Conservation (phyloP, 179 eudicot genomes). For the Drosera spatulata region DNA sequence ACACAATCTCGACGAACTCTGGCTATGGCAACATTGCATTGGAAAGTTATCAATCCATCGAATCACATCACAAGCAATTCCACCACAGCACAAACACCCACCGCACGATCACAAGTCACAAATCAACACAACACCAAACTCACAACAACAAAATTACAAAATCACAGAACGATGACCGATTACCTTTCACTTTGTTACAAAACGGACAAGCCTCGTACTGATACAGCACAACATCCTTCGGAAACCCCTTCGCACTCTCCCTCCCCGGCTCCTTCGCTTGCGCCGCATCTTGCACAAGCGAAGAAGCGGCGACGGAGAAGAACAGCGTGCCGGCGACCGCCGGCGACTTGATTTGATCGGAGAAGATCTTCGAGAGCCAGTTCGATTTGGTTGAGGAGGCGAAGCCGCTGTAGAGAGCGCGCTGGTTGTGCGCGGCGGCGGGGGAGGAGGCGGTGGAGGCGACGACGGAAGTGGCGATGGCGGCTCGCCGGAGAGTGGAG, state of each 20-base stretch:
- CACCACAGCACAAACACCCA: too few relatives aligned
- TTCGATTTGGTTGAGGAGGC: constrained; percentile 1
- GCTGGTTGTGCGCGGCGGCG: constrained; percentile 5
- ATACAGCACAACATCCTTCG: constrained; percentile 68
- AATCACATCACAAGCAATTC: too few relatives aligned
- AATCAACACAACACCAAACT: too few relatives aligned
- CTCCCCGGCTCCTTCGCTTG: constrained; percentile 46
- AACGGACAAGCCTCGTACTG: constrained; percentile 97
- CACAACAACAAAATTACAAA: not conserved
- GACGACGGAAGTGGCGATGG: constrained; percentile 10
- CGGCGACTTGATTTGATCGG: constrained; percentile 7
- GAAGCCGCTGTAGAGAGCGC: constrained; percentile 5
- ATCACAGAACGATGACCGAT: too few relatives aligned
- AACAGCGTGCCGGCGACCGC: constrained; percentile 17
- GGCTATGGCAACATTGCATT: too few relatives aligned
- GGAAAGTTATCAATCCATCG: too few relatives aligned
- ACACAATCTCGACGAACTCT: too few relatives aligned
- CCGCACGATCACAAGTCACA: not conserved
- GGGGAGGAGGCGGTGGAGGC: constrained; percentile 8
- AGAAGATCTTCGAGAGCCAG: constrained; percentile 2
- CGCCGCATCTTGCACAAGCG: constrained; percentile 33
- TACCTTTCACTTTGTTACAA: constrained; percentile 96
- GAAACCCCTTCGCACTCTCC: constrained; percentile 15
- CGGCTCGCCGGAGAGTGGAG: constrained; percentile 25
- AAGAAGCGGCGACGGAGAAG: constrained; percentile 38